Conservation (phyloP, 2,329 filamentous ascomycete species). For the Colletotrichum sp. region DNA sequence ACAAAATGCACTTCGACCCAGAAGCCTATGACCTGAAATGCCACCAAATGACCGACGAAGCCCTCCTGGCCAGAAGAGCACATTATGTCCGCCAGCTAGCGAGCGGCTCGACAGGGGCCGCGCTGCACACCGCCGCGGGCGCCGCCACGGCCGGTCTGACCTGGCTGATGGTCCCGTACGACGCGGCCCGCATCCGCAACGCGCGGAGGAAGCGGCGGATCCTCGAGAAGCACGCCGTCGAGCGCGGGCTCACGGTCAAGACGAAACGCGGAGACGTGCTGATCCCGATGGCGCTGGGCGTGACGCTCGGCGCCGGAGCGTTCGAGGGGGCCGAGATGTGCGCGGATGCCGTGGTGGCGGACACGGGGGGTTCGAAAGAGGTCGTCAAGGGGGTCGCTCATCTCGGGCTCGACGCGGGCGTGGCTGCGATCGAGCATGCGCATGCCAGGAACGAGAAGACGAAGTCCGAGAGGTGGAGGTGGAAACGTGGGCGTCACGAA, state of each 20-base stretch:
- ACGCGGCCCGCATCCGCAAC: conserved; percentile 43
- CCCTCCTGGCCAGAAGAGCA: conserved; percentile 37
- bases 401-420: neutral
- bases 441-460: neutral
- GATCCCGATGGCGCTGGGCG: neutral
- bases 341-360: neutral
- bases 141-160: conserved; percentile 33
- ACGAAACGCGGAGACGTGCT: neutral
- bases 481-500: neutral
- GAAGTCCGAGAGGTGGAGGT: neutral
- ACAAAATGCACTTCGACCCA: conserved; percentile 42
- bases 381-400: neutral
- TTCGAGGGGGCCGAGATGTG: neutral
- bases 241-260: neutral
- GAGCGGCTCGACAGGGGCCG: conserved; percentile 36
- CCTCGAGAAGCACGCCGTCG: conserved; percentile 35
- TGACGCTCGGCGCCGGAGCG: neutral
- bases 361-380: neutral
- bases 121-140: conserved; percentile 40
- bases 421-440: neutral
- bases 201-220: conserved; percentile 47
- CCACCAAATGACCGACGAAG: conserved; percentile 36
- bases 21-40: conserved; percentile 44
- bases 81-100: conserved; percentile 47
- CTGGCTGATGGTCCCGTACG: neutral